Base-by-base conservation (phyloP, 2,329 filamentous ascomycete species). In the Aspergillus flavus region DNA sequence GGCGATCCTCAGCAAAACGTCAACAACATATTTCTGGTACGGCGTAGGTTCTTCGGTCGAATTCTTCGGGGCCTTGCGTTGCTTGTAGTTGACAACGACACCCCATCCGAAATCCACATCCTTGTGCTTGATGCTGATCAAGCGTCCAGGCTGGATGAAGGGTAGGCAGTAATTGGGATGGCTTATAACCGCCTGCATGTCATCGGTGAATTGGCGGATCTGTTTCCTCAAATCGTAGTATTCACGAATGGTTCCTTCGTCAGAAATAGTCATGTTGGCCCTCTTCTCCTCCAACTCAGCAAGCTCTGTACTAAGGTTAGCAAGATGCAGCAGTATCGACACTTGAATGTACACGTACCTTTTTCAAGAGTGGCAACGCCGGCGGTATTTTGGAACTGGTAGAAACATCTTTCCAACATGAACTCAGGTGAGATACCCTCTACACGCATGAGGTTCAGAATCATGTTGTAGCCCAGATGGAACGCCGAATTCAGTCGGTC, bases 401-500 rank as follows among this genome's bases (percentile, higher is more conserved):
- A 96, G 82, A 99, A 99, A 75, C 95, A 99, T 69, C 91, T 88
- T 81, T 98, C 94, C n/a, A 99, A 84, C 95, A 99, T 99, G 74
- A 92, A 98, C 72, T 99, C 94, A 2, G 96, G 95, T 10, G 94
- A 98, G 57, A 99, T 96, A n/a, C 93, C 94, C 76, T 99, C 95
- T n/a, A 99, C 94, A 79, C 95, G 87, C 78, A 98, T 90, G 65
- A 99, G 81, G 75, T 99, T 99, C 62, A 99, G 84, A 74, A 99
- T 92, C 95, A 99, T 99, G 82, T 99, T 99, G 84, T 99, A 99
- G 36, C 95, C 94, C 19, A 99, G 86, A 76, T 99, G 92, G 80
- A 99, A 99, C 1, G 95, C 95, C 4, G 95, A 98, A 80, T 98
- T 98, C 34, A 99, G 88, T 69, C 94, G 93, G 78, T 99, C 96